phyloP scores from a whole-genome alignment of 257 asterid species.

The Solanum lignicaule region DNA sequence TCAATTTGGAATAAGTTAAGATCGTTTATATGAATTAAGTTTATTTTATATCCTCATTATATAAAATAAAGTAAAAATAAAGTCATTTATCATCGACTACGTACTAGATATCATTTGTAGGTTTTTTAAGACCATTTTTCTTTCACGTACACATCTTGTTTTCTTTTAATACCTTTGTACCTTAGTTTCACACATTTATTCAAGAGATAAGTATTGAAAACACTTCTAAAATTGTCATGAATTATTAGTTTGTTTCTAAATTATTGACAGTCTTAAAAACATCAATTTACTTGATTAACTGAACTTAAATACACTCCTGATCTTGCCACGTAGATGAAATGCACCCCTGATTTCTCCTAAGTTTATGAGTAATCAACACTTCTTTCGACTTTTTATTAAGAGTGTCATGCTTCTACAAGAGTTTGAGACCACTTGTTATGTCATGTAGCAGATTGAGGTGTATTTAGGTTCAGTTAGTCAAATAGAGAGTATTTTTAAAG shows the following conservation, averaged over 20 bases:
- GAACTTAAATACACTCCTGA: not conserved
- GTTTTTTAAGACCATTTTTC: too few relatives aligned
- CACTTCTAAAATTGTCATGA: too few relatives aligned
- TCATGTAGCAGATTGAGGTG: rapidly evolving
- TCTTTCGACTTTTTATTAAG: too few relatives aligned
- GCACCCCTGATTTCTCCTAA: not conserved
- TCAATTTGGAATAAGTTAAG: not conserved
- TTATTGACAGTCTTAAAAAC: too few relatives aligned
- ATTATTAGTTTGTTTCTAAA: too few relatives aligned
- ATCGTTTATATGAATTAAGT: not conserved
- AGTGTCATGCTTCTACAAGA: not conserved
- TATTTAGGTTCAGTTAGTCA: too few relatives aligned
- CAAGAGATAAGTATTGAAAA: too few relatives aligned
- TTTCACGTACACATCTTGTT: not conserved
- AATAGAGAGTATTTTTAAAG: too few relatives aligned
- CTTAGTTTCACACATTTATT: not conserved
- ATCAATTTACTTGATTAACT: too few relatives aligned
- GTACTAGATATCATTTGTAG: too few relatives aligned
- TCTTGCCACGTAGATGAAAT: not conserved
- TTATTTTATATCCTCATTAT: not conserved
- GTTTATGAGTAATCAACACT: too few relatives aligned
- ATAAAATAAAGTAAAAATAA: not conserved
- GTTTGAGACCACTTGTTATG: not conserved
- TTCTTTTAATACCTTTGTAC: not conserved
- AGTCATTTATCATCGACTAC: not conserved